These are phyloP conservation scores for Scheffersomyces titani DNA, from an alignment of 1,139 yeast species.

Conservation along the genomic window DNA sequence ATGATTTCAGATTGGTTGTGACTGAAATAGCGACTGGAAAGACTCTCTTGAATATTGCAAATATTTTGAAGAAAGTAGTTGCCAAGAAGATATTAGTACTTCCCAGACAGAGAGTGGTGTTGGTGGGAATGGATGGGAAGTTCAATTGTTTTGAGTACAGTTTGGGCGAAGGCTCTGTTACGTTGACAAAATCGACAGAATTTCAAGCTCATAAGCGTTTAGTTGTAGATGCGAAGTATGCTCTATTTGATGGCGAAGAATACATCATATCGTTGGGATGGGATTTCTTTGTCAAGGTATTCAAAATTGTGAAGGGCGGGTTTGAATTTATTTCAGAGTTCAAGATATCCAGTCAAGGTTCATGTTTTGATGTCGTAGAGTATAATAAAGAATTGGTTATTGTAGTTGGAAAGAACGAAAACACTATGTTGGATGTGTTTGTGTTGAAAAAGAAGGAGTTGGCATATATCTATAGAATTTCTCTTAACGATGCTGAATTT, in stretches of 20 bases:
- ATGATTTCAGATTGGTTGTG: conserved; percentile 24
- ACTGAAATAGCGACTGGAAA: conserved; percentile 16
- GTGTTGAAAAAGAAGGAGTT: conserved; percentile 15
- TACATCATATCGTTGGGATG: conserved; percentile 62
- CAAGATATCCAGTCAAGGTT: conserved; percentile 12
- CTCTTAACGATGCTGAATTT: conserved; percentile 76
- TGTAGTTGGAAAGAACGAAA: conserved; percentile 60
- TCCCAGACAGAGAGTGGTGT: conserved; percentile 15
- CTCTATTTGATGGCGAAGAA: conserved; percentile 18
- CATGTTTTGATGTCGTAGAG: conserved; percentile 44
- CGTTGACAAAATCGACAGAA: conserved; percentile 11
- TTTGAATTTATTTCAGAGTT: conserved; percentile 10
- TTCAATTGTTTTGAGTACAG: conserved; percentile 19
- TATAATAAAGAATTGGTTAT: conserved; percentile 34
- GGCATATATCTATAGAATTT: conserved; percentile 44
- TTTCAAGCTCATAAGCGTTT: conserved; percentile 33
- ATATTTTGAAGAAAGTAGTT: conserved; percentile 28
- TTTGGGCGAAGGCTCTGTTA: conserved; percentile 4
- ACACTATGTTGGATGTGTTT: conserved; percentile 56
- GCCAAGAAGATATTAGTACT: conserved; percentile 31
- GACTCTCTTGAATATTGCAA: conserved; percentile 9
- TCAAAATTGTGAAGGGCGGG: conserved; percentile 24
- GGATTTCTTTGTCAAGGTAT: conserved; percentile 52
- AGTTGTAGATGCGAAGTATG: conserved; percentile 30
- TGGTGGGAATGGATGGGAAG: conserved; percentile 46